Base-by-base conservation (phyloP, 768 basidiomycete species). In the Lactarius evosmus region DNA sequence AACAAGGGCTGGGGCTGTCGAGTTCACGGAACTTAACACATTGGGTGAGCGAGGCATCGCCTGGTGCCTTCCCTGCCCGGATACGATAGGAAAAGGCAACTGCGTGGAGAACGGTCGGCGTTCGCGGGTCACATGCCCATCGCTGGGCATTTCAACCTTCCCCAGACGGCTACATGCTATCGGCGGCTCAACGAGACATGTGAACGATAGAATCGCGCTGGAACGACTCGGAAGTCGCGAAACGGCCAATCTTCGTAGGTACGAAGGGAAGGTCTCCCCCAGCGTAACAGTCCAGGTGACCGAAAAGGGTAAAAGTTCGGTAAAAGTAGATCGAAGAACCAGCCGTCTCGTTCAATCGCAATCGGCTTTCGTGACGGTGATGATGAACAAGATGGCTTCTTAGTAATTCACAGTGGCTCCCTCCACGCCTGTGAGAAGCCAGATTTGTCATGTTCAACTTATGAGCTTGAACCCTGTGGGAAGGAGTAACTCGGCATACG, bases 141-240 rank as follows among this genome's bases (percentile, higher is more conserved):
- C 11, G 36, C 30, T n/a, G 36, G 30, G 16, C 17, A 4, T 8
- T 8, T 8, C 32, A 41, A 2, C 27, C 60, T 64, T 56, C 63
- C 63, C 44, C 44, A 64, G 14, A 60, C 41, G 63, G 63, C 41
- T 54, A 64, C 44, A 49, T 59, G 41, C 40, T 19, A 27, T 29
- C 29, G 25, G 29, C 16, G 2, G 4, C 41, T n/a, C 34, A 32
- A 25, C 29, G 33, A 51, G 22, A 25, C 52, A 34, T 60, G 58
- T 38, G 58, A 60, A 60, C 44, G 25, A 36, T 56, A 51, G 30
- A 17, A 51, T 44, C 51, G 22, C 33, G 58, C 44, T 36, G 34
- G 52, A 59, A 54, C 63, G 41, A 55, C 52, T 36, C 58, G 63
- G 63, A 51, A 60, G 36, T 12, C 36, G 49, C n/a, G 33, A 60